A percentile compares a stretch with the other conserved stretches of the same genome.
Conservation (phyloP, 495 filamentous ascomycete genomes). For the Pyrenula aspistea region DNA sequence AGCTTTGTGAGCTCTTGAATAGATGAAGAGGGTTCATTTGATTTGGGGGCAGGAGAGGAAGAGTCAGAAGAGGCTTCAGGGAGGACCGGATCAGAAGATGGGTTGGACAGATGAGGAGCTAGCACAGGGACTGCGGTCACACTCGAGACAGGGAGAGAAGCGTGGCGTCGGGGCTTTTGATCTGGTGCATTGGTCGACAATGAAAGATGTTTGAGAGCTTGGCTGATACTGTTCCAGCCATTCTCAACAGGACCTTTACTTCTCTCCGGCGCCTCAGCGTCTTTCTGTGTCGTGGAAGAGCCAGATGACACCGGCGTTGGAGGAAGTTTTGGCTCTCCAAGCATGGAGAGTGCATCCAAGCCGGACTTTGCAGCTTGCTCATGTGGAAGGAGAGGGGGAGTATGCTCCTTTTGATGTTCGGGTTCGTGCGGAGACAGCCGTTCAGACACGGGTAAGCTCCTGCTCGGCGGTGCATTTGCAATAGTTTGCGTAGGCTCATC, state of each 20-base stretch:
- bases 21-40: conserved; percentile 39
- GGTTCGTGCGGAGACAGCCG: conserved; percentile 2
- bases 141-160: conserved; percentile 47
- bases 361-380: conserved; percentile 11
- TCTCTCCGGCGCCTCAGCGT: conserved; percentile 26
- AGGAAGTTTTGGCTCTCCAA: conserved; percentile 14
- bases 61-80: conserved; percentile 41
- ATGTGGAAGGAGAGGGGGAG: conserved; percentile 8
- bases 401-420: conserved; percentile 18
- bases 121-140: conserved; percentile 56
- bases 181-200: conserved; percentile 11
- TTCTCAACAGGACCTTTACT: conserved; percentile 21
- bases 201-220: not conserved
- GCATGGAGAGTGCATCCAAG: conserved; percentile 10
- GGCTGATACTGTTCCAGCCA: conserved; percentile 5
- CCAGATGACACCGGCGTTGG: conserved; percentile 29
- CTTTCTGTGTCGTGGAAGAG: conserved; percentile 30
- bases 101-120: conserved; percentile 67
- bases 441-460: conserved; percentile 29
- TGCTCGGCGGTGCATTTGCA: conserved; percentile 13
- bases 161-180: conserved; percentile 37
- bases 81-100: conserved; percentile 26
- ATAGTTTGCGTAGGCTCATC: conserved; percentile 11
- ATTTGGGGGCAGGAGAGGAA: conserved; percentile 40
- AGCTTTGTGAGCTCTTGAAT: conserved; percentile 71